Evolutionary conservation across 495 filamentous ascomycete species (phyloP), one percentile per base, ranked within the genome.

Genomic region (Aspergillus diversus): DNA sequence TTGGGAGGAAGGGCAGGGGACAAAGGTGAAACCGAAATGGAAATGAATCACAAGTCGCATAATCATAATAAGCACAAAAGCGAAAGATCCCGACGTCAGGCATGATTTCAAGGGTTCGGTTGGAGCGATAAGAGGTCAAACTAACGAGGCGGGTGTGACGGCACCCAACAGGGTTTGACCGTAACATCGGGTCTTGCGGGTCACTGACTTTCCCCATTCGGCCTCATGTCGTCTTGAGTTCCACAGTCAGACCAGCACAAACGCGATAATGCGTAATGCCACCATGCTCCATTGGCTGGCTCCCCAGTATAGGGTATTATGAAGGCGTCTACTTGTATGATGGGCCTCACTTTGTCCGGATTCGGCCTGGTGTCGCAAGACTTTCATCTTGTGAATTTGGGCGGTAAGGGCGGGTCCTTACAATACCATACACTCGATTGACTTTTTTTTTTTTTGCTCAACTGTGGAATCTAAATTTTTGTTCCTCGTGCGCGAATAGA

Each of bases 361-460:
- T 31, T 15, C 9, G 16, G 55, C 39, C 53, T 46, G 53, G 42
- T 42, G 37, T 34, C 33, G n/a, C 39, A n/a, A 43, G 11, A n/a
- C n/a, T 43, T 43, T n/a, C 39, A n/a, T 43, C 39, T 43, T 43
- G 17, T 5, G 13, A 50, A 50, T 47, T 64, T 46, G 57, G 62
- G 62, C 57, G 61, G 61, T 54, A 64, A 59, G 34, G 55, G 61
- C 43, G 61, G 50, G 37, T 65, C 52, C 57, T 58, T 50, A 64
- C 61, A 46, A 33, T 54, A 60, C 55, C 9, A 43, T 51, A 59
- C 48, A 27, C 13, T 4, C 15, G 15, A 17, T 27, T 50, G 13
- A n/a, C 11, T 11, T 43, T 43, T 43, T 11, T 43, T 11, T 11
- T 11, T 12, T n/a, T 43, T 8, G 39, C 12, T 43, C 39, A 43